Conservation (phyloP, 108 stramenopile species). For the Cylindrotheca fusiformis region DNA sequence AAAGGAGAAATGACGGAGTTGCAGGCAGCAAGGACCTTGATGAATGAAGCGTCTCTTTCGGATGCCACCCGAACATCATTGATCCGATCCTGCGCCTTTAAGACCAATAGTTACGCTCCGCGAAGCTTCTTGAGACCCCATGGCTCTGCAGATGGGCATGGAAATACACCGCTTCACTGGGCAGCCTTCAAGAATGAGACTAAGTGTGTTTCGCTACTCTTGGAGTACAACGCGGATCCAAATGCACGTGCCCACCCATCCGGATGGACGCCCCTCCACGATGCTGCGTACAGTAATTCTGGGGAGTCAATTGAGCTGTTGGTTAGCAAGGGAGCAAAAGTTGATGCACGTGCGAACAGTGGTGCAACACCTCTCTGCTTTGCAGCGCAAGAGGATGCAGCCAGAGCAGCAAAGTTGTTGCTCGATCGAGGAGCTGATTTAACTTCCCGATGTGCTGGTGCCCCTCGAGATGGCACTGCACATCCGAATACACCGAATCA, state of each 20-base stretch:
- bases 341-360: slow-evolving; percentile 72
- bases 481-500: slow-evolving; percentile 37
- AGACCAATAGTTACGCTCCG: slow-evolving; percentile 14
- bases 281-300: slow-evolving; percentile 85
- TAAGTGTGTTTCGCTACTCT: slow-evolving; percentile 60
- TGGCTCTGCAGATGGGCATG: slow-evolving; percentile 74
- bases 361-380: slow-evolving; percentile 88
- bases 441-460: slow-evolving; percentile 63
- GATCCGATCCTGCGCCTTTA: slow-evolving; percentile 43
- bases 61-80: slow-evolving; percentile 42
- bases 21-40: slow-evolving; percentile 46
- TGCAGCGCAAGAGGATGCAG: slow-evolving; percentile 82
- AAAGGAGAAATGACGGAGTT: slow-evolving; percentile 47
- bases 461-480: slow-evolving; percentile 39
- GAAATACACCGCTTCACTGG: slow-evolving; percentile 88
- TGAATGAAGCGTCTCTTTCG: slow-evolving; percentile 36
- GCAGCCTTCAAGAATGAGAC: slow-evolving; percentile 84
- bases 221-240: slow-evolving; percentile 62
- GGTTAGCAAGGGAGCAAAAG: slow-evolving; percentile 66
- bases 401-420: slow-evolving; percentile 51
- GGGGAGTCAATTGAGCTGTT: slow-evolving; percentile 62
- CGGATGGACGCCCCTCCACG: slow-evolving; percentile 89
- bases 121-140: slow-evolving; percentile 25
- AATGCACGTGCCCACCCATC: slow-evolving; percentile 79
- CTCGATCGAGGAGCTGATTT: slow-evolving; percentile 74